Conservation (phyloP, 2,329 filamentous ascomycete genomes). For the Sphaerulina vaccinii region DNA sequence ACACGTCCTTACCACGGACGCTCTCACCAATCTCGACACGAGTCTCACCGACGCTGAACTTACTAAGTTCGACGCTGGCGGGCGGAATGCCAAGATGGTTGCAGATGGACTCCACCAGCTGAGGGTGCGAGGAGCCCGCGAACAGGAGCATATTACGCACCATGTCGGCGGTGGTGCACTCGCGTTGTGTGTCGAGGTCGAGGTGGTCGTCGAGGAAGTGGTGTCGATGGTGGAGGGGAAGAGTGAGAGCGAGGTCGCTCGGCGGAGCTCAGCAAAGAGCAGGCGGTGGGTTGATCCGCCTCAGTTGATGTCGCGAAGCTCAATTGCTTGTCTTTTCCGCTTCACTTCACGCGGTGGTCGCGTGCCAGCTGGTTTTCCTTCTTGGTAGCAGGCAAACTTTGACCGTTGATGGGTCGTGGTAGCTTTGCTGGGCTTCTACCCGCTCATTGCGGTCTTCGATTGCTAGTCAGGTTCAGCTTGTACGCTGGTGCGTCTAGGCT, state of each 20-base stretch:
- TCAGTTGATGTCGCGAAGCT: conserved; percentile 6
- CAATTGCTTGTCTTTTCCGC: too few relatives aligned
- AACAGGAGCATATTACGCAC: conserved; percentile 94
- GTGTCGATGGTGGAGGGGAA: not conserved
- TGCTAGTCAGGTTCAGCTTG: conserved; percentile 9
- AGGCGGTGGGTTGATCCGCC: not conserved
- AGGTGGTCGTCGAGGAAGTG: not conserved
- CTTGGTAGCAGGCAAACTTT: too few relatives aligned
- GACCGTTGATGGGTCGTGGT: not conserved
- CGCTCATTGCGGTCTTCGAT: not conserved
- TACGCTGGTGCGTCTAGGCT: conserved; percentile 2
- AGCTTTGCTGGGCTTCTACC: not conserved
- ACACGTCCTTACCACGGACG: conserved; percentile 96
- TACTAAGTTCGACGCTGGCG: conserved; percentile 78
- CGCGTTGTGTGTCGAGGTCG: not conserved
- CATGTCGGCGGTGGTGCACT: conserved; percentile 55
- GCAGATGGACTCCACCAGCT: conserved; percentile 83
- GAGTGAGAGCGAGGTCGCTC: not conserved
- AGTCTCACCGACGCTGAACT: conserved; percentile 94
- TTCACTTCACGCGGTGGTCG: not conserved
- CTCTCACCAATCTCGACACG: conserved; percentile 95
- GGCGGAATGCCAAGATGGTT: conserved; percentile 82
- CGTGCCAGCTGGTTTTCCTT: too few relatives aligned
- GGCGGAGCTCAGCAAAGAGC: not conserved
- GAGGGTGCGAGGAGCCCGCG: conserved; percentile 87